Percentiles rank a stretch among this genome's conserved stretches.
Evolutionary conservation across 495 filamentous ascomycete genomes (phyloP).

Genomic region (Arthonia radiata): DNA sequence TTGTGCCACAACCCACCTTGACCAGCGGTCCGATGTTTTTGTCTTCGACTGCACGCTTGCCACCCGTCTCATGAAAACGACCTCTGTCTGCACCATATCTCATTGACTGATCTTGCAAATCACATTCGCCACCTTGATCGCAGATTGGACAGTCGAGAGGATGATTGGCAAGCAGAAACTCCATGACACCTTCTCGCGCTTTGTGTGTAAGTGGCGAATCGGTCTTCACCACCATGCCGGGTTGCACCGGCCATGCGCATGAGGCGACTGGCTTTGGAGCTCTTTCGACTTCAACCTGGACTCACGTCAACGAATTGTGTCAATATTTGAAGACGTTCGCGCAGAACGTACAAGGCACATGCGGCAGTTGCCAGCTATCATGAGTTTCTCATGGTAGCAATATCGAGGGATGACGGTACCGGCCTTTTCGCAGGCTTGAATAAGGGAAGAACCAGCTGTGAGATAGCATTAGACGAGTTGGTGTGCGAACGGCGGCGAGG

Average conservation of each 20-base stretch:
- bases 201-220: constrained; percentile 90
- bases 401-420: constrained; percentile 86
- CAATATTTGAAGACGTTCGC: too few relatives aligned
- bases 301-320: too few relatives aligned
- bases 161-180: constrained; percentile 91
- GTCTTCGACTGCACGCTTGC: constrained; percentile 93
- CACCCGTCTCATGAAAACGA: constrained; percentile 80
- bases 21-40: constrained; percentile 98
- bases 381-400: constrained; percentile 98
- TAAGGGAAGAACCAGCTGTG: constrained; percentile 70
- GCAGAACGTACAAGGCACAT: too few relatives aligned
- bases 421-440: constrained; percentile 97
- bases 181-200: constrained; percentile 94
- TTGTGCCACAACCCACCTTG: constrained; percentile 25
- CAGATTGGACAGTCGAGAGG: constrained; percentile 92
- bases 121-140: constrained; percentile 95
- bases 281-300: constrained; percentile 88
- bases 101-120: constrained; percentile 98
- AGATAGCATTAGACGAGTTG: constrained; percentile 5
- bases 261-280: constrained; percentile 92
- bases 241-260: constrained; percentile 94
- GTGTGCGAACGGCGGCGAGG: background rate
- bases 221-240: constrained; percentile 97
- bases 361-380: constrained; percentile 87
- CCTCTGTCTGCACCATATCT: constrained; percentile 88